A percentile compares a stretch with the other conserved stretches of the same genome.
phyloP scores from a whole-genome alignment of 495 filamentous ascomycete genomes.

The Podospora pseudopauciseta region DNA sequence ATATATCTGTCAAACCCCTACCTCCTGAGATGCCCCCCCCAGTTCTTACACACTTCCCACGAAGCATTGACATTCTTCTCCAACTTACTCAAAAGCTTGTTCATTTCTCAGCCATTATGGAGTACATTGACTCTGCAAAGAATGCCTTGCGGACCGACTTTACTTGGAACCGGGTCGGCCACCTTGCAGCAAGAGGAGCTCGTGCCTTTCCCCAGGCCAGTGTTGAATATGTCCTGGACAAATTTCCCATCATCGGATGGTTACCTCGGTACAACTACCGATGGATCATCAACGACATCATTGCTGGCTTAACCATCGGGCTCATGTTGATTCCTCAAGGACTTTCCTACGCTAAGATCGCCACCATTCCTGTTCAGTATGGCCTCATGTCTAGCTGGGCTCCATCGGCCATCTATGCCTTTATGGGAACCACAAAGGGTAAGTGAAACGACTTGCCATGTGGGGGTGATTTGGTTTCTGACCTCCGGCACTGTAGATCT shows the following conservation, averaged over 20 bases:
- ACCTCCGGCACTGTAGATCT: conserved; percentile 32
- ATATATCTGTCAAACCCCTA: background rate
- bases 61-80: background rate
- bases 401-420: conserved; percentile 46
- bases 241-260: conserved; percentile 53
- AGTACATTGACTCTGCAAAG: conserved; percentile 22
- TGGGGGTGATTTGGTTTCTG: background rate
- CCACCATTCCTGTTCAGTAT: conserved; percentile 50
- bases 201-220: conserved; percentile 37
- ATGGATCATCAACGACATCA: conserved; percentile 49
- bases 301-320: conserved; percentile 50
- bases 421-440: conserved; percentile 58
- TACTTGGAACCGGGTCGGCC: conserved; percentile 35
- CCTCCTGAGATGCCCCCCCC: background rate
- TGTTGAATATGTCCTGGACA: conserved; percentile 46
- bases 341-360: conserved; percentile 51
- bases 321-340: conserved; percentile 52
- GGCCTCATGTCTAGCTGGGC: conserved; percentile 54
- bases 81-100: background rate
- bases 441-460: background rate
- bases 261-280: conserved; percentile 44
- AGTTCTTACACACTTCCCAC: conserved; percentile 1
- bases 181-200: conserved; percentile 30
- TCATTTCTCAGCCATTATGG: background rate
- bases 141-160: conserved; percentile 35